phyloP scores from a whole-genome alignment of 2,329 filamentous ascomycete species.

The Torrubiellomyces zombiae region DNA sequence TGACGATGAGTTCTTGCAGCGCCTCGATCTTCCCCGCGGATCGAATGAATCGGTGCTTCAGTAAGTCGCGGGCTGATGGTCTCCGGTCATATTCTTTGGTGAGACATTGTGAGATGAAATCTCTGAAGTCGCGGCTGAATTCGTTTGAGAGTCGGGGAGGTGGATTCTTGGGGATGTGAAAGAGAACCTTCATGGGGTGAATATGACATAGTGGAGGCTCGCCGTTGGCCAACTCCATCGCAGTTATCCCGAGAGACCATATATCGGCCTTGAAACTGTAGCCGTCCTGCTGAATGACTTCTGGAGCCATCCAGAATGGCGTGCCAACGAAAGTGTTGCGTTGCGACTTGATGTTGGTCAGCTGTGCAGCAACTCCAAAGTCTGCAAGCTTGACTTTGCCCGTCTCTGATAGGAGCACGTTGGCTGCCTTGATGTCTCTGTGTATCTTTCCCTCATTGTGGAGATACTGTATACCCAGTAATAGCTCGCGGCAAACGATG shows the following conservation, averaged over 20 bases:
- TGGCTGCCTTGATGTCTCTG: conserved; percentile 91
- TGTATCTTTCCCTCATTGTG: conserved; percentile 93
- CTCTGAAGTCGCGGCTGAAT: conserved; percentile 82
- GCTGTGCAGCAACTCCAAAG: conserved; percentile 90
- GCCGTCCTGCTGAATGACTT: conserved; percentile 76
- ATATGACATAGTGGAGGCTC: conserved; percentile 76
- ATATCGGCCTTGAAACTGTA: conserved; percentile 85
- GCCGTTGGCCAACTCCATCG: conserved; percentile 75
- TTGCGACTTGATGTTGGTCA: conserved; percentile 95
- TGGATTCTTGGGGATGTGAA: conserved; percentile 76
- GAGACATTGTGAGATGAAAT: conserved; percentile 80
- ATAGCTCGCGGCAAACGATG: conserved; percentile 81
- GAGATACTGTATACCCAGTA: conserved; percentile 81
- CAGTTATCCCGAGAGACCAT: conserved; percentile 84
- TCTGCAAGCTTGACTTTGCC: conserved; percentile 93
- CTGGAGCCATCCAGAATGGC: conserved; percentile 93
- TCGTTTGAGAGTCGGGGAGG: conserved; percentile 71
- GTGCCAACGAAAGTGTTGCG: conserved; percentile 96
- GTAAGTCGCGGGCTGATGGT: conserved; percentile 69
- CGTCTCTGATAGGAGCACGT: conserved; percentile 76
- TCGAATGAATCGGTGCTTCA: conserved; percentile 78
- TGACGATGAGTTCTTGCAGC: conserved; percentile 71
- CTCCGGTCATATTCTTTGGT: conserved; percentile 80
- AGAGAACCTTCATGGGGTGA: conserved; percentile 87
- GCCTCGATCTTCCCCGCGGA: conserved; percentile 76